phyloP scores from a whole-genome alignment of 257 asterid genomes.

The Solanum rostratum region DNA sequence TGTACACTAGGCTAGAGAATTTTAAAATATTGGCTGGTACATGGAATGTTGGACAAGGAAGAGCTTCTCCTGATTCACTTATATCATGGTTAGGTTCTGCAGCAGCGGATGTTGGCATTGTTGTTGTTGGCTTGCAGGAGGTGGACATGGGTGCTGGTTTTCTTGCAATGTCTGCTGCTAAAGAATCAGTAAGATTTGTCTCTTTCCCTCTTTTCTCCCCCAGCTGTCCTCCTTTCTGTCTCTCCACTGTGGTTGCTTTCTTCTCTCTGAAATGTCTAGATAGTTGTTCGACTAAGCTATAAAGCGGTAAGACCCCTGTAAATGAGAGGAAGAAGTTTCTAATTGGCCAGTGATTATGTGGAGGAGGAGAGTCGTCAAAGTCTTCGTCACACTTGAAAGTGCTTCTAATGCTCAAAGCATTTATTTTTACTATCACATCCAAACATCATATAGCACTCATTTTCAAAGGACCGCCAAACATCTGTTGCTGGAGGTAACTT shows the following conservation, averaged over 20 bases:
- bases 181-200: conserved; percentile 66
- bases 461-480: neutral
- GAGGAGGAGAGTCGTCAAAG: neutral
- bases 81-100: conserved; percentile 83
- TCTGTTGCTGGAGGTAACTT: neutral
- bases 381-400: neutral
- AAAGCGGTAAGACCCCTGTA: neutral
- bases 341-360: neutral
- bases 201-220: neutral
- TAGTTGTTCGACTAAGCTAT: neutral
- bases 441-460: neutral
- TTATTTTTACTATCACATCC: neutral
- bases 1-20: conserved; percentile 71
- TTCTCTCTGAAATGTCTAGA: neutral
- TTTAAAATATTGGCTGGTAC: conserved; percentile 88
- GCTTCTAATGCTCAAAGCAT: neutral
- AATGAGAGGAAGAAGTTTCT: neutral
- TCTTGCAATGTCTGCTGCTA: conserved; percentile 98
- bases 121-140: conserved; percentile 92
- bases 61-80: conserved; percentile 83
- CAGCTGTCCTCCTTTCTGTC: neutral
- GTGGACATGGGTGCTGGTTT: conserved; percentile 99
- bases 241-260: neutral
- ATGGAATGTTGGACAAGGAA: conserved; percentile 97
- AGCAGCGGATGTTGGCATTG: conserved; percentile 57